These are phyloP conservation scores for Cercophora sp. DNA, from an alignment of 495 filamentous ascomycete genomes.

Conservation along the genomic window DNA sequence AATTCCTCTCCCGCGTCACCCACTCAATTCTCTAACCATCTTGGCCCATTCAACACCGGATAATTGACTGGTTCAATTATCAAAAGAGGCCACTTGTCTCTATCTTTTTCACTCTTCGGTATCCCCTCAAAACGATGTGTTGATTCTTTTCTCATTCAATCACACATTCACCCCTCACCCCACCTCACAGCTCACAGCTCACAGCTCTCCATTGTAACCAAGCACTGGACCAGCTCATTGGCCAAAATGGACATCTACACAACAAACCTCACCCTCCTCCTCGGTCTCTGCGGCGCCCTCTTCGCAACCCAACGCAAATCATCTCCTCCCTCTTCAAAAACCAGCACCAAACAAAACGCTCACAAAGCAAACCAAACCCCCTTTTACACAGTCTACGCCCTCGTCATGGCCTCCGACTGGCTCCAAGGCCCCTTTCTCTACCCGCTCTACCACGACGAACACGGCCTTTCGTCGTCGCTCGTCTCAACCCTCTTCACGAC, in stretches of 20 bases:
- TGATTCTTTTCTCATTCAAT: no score
- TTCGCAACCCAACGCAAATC: slow-evolving; percentile 10
- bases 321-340: background rate
- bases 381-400: slow-evolving; percentile 46
- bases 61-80: no score
- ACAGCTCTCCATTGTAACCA: no score
- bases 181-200: no score
- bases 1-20: no score
- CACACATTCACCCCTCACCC: no score
- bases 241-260: slow-evolving; percentile 26
- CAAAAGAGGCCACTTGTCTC: no score
- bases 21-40: no score
- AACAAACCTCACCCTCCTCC: slow-evolving; percentile 22
- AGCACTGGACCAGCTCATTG: no score
- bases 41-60: no score
- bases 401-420: slow-evolving; percentile 53
- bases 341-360: background rate
- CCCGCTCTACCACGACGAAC: slow-evolving; percentile 51
- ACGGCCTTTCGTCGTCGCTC: slow-evolving; percentile 39
- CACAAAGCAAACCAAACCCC: background rate
- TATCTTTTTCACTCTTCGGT: no score
- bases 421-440: slow-evolving; percentile 55
- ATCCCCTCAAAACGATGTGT: no score
- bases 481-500: slow-evolving; percentile 49
- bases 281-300: slow-evolving; percentile 23